phyloP scores from a whole-genome alignment of 495 filamentous ascomycete species.

The Thermothielavioides terrestris region DNA sequence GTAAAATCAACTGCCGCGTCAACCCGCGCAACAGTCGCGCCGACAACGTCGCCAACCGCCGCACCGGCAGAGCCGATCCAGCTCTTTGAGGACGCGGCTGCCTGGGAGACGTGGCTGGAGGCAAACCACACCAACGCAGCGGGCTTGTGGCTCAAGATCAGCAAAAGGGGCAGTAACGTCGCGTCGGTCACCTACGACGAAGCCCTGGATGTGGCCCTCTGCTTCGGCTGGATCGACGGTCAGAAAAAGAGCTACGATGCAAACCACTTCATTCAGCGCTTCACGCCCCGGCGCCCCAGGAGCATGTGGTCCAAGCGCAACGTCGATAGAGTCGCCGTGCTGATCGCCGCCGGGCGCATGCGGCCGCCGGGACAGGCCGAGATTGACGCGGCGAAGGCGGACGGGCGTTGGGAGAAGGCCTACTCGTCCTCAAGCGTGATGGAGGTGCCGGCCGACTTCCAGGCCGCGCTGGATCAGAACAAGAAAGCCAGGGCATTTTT shows the following conservation, averaged over 20 bases:
- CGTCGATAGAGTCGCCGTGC: slow-evolving; percentile 35
- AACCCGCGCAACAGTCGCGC: background rate
- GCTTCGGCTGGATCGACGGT: slow-evolving; percentile 55
- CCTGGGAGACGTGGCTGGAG: slow-evolving; percentile 38
- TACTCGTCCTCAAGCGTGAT: slow-evolving; percentile 41
- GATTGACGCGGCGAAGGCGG: slow-evolving; percentile 45
- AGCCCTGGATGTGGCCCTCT: slow-evolving; percentile 48
- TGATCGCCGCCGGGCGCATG: slow-evolving; percentile 40
- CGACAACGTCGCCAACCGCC: background rate
- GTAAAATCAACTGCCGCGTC: background rate
- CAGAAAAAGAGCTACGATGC: slow-evolving; percentile 36
- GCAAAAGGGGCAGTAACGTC: slow-evolving; percentile 40
- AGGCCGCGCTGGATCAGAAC: slow-evolving; percentile 22
- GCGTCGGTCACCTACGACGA: slow-evolving; percentile 43
- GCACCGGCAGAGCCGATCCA: slow-evolving; percentile 5
- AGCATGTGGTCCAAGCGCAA: slow-evolving; percentile 46
- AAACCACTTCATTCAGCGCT: slow-evolving; percentile 39
- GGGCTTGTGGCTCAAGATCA: slow-evolving; percentile 47
- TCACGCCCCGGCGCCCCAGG: slow-evolving; percentile 46
- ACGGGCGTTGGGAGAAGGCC: slow-evolving; percentile 48
- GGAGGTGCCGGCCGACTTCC: slow-evolving; percentile 38
- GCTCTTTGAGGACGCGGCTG: slow-evolving; percentile 7
- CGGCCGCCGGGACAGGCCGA: slow-evolving; percentile 36
- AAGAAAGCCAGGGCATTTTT: slow-evolving; percentile 31
- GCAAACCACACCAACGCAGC: slow-evolving; percentile 25